Percentiles rank a stretch among this genome's conserved stretches.
Conservation (phyloP, 495 filamentous ascomycete genomes). For the Trichoderma reesei region DNA sequence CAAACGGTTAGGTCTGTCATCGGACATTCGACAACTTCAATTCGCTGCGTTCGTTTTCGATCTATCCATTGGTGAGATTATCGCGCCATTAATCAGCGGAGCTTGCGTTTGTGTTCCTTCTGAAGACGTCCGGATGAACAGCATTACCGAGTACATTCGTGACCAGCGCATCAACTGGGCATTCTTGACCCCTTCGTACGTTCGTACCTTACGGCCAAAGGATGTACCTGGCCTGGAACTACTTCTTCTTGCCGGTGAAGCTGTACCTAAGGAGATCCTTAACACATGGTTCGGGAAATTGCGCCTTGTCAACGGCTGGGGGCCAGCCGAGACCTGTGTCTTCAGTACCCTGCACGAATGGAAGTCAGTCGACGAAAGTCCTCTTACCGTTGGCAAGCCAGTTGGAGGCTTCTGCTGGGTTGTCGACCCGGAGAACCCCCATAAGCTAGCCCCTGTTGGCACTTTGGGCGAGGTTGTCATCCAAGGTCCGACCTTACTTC, state of each 20-base stretch:
- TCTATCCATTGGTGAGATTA: constrained; percentile 53
- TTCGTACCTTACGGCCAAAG: constrained; percentile 30
- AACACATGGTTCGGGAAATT: constrained; percentile 16
- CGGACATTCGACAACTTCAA: constrained; percentile 48
- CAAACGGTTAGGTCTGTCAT: constrained; percentile 29
- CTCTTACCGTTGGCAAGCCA: constrained; percentile 32
- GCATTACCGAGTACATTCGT: constrained; percentile 29
- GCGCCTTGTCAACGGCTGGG: constrained; percentile 12
- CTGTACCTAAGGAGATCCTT: background rate
- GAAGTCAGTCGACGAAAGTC: constrained; percentile 15
- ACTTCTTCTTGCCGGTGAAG: background rate
- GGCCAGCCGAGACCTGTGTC: constrained; percentile 11
- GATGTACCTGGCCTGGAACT: constrained; percentile 16
- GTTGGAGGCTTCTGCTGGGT: constrained; percentile 38
- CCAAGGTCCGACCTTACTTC: constrained; percentile 41
- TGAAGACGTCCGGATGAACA: constrained; percentile 28
- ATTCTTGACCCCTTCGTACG: constrained; percentile 36
- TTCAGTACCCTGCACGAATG: constrained; percentile 20
- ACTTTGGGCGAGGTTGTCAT: constrained; percentile 41
- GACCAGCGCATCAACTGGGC: constrained; percentile 40
- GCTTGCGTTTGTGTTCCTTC: constrained; percentile 45
- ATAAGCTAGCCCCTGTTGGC: constrained; percentile 35
- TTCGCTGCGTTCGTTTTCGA: constrained; percentile 63
- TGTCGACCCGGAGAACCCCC: constrained; percentile 37
- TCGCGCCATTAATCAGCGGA: constrained; percentile 50